A percentile compares a stretch with the other conserved stretches of the same genome.
phyloP scores from a whole-genome alignment of 2,329 filamentous ascomycete species.

The Colletotrichum neosansevieriae region DNA sequence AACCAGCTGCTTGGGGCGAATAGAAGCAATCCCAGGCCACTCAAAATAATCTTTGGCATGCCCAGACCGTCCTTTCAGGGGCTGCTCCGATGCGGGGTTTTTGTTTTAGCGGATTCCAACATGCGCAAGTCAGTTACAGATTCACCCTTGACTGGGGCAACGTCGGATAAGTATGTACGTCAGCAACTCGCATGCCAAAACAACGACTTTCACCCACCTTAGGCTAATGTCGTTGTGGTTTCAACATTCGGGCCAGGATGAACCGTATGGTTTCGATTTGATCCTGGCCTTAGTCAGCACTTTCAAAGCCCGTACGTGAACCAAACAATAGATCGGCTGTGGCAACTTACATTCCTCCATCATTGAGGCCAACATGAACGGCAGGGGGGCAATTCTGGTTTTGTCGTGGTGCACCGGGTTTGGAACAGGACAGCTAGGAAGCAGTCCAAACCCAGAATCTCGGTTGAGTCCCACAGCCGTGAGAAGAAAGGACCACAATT shows the following conservation, averaged over 20 bases:
- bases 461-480: background rate
- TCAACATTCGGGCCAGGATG: background rate
- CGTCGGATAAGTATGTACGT: conserved; percentile 17
- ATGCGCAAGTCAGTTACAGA: conserved; percentile 31
- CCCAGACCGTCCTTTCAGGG: conserved; percentile 24
- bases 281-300: too few relatives aligned
- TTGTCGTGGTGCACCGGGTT: background rate
- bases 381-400: too few relatives aligned
- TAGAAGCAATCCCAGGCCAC: background rate
- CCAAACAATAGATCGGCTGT: too few relatives aligned
- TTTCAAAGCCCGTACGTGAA: too few relatives aligned
- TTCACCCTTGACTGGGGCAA: conserved; percentile 3
- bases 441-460: background rate
- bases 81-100: conserved; percentile 27
- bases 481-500: conserved; percentile 1
- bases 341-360: too few relatives aligned
- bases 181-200: conserved; percentile 24
- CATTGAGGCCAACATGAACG: too few relatives aligned
- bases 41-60: conserved; percentile 17
- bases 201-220: background rate
- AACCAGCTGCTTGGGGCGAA: conserved; percentile 32
- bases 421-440: background rate
- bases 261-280: background rate
- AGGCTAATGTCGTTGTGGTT: conserved; percentile 7
- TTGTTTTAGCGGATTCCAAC: conserved; percentile 35